These are phyloP conservation scores for Linderina pennispora DNA, from an alignment of 192 early-diverging fungal genomes.

Conservation along the genomic window DNA sequence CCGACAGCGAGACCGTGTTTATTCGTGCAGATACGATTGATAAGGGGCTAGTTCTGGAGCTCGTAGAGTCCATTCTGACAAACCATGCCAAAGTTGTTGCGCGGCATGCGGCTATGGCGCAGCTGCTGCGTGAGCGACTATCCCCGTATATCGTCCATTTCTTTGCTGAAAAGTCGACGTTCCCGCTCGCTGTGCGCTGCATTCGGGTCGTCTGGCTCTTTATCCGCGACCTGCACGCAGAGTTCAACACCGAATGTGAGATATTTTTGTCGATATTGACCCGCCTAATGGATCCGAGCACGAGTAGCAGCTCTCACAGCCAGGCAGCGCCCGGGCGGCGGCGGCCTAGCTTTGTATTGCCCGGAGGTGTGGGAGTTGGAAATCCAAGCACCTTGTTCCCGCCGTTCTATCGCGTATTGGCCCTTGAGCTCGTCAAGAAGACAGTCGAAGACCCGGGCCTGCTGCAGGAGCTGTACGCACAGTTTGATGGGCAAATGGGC, in stretches of 20 bases:
- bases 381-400: not conserved
- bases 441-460: constrained; percentile 58
- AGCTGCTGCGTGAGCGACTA: constrained; percentile 70
- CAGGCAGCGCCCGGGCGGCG: constrained; percentile 1
- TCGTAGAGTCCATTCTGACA: constrained; percentile 84
- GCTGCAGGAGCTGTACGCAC: constrained; percentile 59
- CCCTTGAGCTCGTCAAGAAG: constrained; percentile 41
- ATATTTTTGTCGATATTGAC: constrained; percentile 87
- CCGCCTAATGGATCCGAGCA: constrained; percentile 74
- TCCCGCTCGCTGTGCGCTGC: constrained; percentile 74
- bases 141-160: constrained; percentile 93
- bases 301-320: constrained; percentile 3
- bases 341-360: not conserved
- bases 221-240: constrained; percentile 52
- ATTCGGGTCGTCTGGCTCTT: constrained; percentile 75
- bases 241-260: constrained; percentile 76
- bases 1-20: constrained; percentile 62
- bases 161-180: constrained; percentile 77
- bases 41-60: constrained; percentile 79
- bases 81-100: constrained; percentile 74
- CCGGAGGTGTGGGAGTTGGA: constrained; percentile 1
- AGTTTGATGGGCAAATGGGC: constrained; percentile 64
- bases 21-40: constrained; percentile 46
- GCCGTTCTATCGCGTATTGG: constrained; percentile 36
- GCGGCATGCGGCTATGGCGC: constrained; percentile 67